Base-by-base conservation (phyloP, 1,284 basidiomycete species). In the Cryptococcus sp. region DNA sequence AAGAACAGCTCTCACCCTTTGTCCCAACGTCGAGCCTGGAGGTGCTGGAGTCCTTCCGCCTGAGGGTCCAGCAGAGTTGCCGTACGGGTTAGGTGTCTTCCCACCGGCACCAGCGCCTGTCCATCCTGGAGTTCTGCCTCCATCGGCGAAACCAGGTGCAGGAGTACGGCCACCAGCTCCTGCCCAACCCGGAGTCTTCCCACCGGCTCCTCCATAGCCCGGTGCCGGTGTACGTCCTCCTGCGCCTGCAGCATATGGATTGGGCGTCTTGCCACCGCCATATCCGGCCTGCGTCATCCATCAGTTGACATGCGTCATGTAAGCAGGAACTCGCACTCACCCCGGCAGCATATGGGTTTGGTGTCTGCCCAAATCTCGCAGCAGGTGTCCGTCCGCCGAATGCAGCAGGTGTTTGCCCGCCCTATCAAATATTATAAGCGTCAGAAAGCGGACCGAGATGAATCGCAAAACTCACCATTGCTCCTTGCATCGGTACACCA, bases 271-370 rank as follows among this genome's bases (percentile, higher is more conserved):
- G 29, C 83, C 81, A 7, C 55, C 47, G 15, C 43, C 50, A 13
- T 48, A 22, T 16, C 53, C 46, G 20, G 47, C 58, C 58, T 60
- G 29, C 4, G 22, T 7, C 44, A 4, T 15, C 22, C 11, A 23
- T 45, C 43, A 46, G 54, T 22, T 56, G 19, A 41, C 15, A 19
- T 25, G 64, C 55, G 13, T 20, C 40, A 19, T 22, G 10, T n/a
- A n/a, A 7, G 20, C n/a, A 7, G 5, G 41, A 20, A 45, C 20
- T 58, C 53, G 79, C 79, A 22, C 81, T 55, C 40, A 52, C 80
- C 49, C 83, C 82, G 19, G 78, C 58, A 16, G 78, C 81, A 65
- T 86, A 86, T 5, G 87, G 86, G 68, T 88, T 89, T 0, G 88
- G 88, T 7, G 88, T 91, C 55, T 84, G 83, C 19, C 86, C 73